Evolutionary conservation across 2,329 filamentous ascomycete genomes (phyloP), one percentile per base, ranked within the genome.

Genomic region (Thielaviopsis populi): DNA sequence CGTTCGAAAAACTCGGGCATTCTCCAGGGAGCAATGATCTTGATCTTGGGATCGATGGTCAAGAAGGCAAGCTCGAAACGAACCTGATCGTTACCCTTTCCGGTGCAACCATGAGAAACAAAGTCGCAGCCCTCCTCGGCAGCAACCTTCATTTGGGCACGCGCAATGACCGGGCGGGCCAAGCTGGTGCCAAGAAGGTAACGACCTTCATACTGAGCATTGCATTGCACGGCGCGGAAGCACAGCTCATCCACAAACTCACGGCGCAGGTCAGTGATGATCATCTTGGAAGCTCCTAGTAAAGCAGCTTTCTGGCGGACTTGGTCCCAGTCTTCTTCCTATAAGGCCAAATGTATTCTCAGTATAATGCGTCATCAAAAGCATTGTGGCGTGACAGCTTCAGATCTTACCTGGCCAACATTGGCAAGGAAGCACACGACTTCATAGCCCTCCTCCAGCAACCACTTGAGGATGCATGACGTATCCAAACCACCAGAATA

Each of bases 181-280:
- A 86, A 76, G 53, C 77, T 78, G 64, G 80, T 83, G 66, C 79
- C 79, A 69, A 69, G 68, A 40, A 70, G 69, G 65, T 71, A 75
- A 19, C 66, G 67, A 70, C 84, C 83, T 76, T 88, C 81, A 71
- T 82, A 84, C 71, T 82, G 79, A 62, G 79, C 80, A 69, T 82
- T 81, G 67, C 83, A 87, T 73, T 87, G 84, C 68, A 91, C 81
- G 65, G 87, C 87, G 64, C 83, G 85, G 80, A 86, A 89, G 79
- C 84, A 87, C 43, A 90, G 80, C 75, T 89, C 81, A 70, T 89
- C 84, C 67, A 91, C 80, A 72, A 91, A 89, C 74, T 88, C 84
- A 69, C 80, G 79, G 68, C 82, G 80, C 64, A 89, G 77, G 72
- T 90, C 81, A 66, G 78, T 76, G 68, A 82, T 75, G 68, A 77